A percentile compares a stretch with the other conserved stretches of the same genome.
These are phyloP conservation scores for Calonectria hongkongensis DNA, from an alignment of 2,329 filamentous ascomycete species.

Conservation along the genomic window DNA sequence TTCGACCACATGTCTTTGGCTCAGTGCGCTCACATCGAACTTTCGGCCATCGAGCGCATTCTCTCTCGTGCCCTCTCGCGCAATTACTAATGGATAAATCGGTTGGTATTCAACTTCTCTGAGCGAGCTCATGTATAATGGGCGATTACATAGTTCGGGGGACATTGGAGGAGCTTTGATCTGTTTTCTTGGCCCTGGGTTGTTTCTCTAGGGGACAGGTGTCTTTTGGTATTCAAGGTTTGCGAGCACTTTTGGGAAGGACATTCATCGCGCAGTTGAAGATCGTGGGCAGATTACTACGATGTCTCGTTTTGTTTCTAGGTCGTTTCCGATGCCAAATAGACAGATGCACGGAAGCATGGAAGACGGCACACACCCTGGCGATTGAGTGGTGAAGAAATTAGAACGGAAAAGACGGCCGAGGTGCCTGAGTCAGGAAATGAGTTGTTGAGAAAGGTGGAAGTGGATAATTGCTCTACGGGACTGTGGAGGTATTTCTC, in stretches of 20 bases:
- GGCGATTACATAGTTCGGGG: neutral
- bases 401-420: neutral
- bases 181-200: conserved; percentile 6
- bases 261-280: neutral
- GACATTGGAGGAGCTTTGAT: conserved; percentile 9
- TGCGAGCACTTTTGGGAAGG: neutral
- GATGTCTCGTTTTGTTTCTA: conserved; percentile 9
- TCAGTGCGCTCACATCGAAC: conserved; percentile 67
- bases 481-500: too few relatives aligned
- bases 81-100: conserved; percentile 22
- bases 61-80: conserved; percentile 64
- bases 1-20: conserved; percentile 71
- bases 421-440: neutral
- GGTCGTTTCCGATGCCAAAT: conserved; percentile 21
- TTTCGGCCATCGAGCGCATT: conserved; percentile 69
- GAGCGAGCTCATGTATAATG: neutral
- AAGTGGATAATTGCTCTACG: neutral
- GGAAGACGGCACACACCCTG: neutral
- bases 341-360: conserved; percentile 1
- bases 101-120: too few relatives aligned
- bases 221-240: conserved; percentile 20
- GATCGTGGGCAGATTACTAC: conserved; percentile 9
- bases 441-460: neutral
- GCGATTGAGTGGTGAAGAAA: neutral
- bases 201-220: conserved; percentile 17